A percentile compares a stretch with the other conserved stretches of the same genome.
phyloP scores from a whole-genome alignment of 768 basidiomycete species.

The Kwoniella shandongensis region DNA sequence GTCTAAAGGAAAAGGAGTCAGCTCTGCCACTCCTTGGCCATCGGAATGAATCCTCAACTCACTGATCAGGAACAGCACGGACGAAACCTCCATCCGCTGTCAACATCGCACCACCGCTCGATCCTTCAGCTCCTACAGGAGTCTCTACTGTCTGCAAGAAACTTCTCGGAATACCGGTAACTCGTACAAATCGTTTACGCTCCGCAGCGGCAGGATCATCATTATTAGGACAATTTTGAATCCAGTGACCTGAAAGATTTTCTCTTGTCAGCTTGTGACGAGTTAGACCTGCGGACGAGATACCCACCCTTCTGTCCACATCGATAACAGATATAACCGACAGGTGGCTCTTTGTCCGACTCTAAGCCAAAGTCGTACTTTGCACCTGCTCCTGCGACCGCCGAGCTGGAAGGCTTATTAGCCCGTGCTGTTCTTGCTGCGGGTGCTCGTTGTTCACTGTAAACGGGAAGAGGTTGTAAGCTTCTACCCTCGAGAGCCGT shows the following conservation, averaged over 20 bases:
- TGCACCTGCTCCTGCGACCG: conserved; percentile 31
- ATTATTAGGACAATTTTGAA: conserved; percentile 97
- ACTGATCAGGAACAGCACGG: conserved; percentile 94
- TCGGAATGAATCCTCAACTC: conserved; percentile 57
- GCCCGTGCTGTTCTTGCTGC: conserved; percentile 19
- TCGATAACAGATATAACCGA: conserved; percentile 96
- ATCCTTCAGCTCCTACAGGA: conserved; percentile 54
- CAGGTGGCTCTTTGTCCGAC: conserved; percentile 61
- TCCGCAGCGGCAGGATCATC: conserved; percentile 93
- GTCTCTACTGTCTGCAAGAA: conserved; percentile 96
- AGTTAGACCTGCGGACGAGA: not conserved
- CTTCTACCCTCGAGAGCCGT: not conserved
- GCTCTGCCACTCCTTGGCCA: not conserved
- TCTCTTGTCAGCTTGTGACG: not conserved
- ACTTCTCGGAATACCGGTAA: conserved; percentile 95
- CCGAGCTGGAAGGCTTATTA: conserved; percentile 15
- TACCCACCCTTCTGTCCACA: conserved; percentile 88
- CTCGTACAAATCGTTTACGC: conserved; percentile 90
- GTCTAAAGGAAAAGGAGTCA: conserved; percentile 58
- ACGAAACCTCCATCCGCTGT: conserved; percentile 98
- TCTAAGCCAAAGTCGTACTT: conserved; percentile 62
- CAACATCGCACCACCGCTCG: conserved; percentile 88
- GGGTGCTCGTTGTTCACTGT: conserved; percentile 14
- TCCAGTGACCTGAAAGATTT: conserved; percentile 86
- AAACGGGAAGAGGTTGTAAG: not conserved